Evolutionary conservation across 257 asterid species (phyloP), one percentile per base, ranked within the genome.

Genomic region (Lycium barbarum): DNA sequence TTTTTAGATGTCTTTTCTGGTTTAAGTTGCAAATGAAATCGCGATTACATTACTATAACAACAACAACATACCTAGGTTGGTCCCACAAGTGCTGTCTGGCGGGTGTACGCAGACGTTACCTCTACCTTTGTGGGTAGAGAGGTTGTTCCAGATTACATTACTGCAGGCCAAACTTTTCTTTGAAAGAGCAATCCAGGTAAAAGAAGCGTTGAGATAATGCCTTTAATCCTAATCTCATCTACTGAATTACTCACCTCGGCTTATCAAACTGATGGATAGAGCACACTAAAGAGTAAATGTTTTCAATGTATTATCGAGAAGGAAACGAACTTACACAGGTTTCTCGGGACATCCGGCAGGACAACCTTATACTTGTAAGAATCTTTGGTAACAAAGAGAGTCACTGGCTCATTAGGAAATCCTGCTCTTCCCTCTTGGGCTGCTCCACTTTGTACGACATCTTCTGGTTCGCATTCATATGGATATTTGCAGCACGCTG

Each of bases 1-100:
- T 45, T 43, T 45, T 91, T 91, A 9, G 85, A 59, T 63, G 90
- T 90, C n/a, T n/a, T n/a, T n/a, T n/a, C n/a, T n/a, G n/a, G n/a
- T 17, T 85, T 83, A 70, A 81, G 88, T 20, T 76, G 83, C 35
- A 9, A 67, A 13, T 6, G 45, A 40, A 40, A 40, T 40, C 45
- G 5, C 45, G 45, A 40, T 40, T 40, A 40, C 45, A 40, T 40
- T 40, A 40, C 45, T 40, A 40, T 6, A 2, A 40, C 45, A 1
- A 40, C 45, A 40, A 40, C 45, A 40, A 6, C 45, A 40, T n/a
- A n/a, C n/a, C n/a, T n/a, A n/a, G n/a, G n/a, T n/a, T n/a, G n/a
- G n/a, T n/a, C n/a, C n/a, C n/a, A n/a, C n/a, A n/a, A n/a, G n/a
- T n/a, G n/a, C n/a, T n/a, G n/a, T n/a, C n/a, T n/a, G n/a, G n/a